phyloP scores from a whole-genome alignment of 2,329 filamentous ascomycete species.

The Phialophora expanda region DNA sequence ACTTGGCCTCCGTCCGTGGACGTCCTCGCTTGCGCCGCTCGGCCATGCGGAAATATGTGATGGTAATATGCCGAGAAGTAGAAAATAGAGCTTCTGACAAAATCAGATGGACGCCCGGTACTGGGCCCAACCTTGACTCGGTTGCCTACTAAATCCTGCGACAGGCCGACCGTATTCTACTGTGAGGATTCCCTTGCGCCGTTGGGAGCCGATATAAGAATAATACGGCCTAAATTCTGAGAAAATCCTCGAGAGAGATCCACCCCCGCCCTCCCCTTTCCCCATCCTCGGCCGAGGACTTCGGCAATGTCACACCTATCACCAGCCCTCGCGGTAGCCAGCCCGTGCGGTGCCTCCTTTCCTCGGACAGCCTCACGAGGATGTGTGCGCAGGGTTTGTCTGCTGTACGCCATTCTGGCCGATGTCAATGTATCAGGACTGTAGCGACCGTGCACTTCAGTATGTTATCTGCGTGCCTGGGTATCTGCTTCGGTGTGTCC shows the following conservation, averaged over 20 bases:
- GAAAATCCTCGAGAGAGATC: not conserved
- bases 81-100: not conserved
- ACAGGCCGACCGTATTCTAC: too few species aligned
- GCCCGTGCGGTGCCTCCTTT: not conserved
- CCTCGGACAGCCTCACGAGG: not conserved
- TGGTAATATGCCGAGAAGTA: not conserved
- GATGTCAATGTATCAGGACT: not conserved
- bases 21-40: slow-evolving; percentile 17
- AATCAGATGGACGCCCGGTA: not conserved
- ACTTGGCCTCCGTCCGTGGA: slow-evolving; percentile 12
- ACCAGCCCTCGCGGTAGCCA: not conserved
- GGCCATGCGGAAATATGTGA: not conserved
- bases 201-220: too few species aligned
- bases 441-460: not conserved
- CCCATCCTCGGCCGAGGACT: not conserved
- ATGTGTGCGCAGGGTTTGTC: not conserved
- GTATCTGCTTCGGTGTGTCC: not conserved
- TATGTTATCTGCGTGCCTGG: not conserved
- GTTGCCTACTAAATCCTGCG: too few species aligned
- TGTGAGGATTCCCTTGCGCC: too few species aligned
- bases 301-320: not conserved
- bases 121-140: too few species aligned
- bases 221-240: not conserved
- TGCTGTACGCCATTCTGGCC: not conserved
- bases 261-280: too few species aligned